A percentile compares a stretch with the other conserved stretches of the same genome.
phyloP scores from a whole-genome alignment of 345 rosid genomes.

The Lepidium sativum region DNA sequence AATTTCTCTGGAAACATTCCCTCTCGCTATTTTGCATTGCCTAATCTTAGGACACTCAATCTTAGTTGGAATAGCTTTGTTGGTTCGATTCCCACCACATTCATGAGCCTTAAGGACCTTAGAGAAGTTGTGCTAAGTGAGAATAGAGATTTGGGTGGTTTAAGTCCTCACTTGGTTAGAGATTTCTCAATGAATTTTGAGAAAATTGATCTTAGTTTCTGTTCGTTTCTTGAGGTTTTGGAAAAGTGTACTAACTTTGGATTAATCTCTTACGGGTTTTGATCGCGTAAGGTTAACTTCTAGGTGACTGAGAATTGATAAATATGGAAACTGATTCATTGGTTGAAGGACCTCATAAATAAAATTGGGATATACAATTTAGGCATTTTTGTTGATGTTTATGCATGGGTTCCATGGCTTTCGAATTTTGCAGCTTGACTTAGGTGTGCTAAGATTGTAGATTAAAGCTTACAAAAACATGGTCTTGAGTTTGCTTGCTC shows the following conservation, averaged over 20 bases:
- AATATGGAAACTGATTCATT: neutral
- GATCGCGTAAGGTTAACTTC: neutral
- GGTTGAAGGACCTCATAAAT: neutral
- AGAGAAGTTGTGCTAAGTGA: no score
- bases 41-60: slow-evolving; percentile 52
- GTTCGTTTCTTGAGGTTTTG: no score
- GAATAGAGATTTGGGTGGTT: no score
- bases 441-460: neutral
- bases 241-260: no score
- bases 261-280: no score
- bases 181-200: no score
- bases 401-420: neutral
- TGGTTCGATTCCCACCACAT: no score
- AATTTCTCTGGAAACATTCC: slow-evolving; percentile 55
- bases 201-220: no score
- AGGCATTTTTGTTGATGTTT: neutral
- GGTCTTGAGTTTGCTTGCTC: neutral
- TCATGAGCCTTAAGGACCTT: neutral
- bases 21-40: slow-evolving; percentile 43
- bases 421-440: neutral
- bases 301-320: neutral
- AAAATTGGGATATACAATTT: neutral
- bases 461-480: neutral
- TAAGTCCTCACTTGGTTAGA: no score
- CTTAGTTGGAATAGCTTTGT: slow-evolving; percentile 57